Conservation (phyloP, 352 stramenopile species). For the Pythium plurisporium region DNA sequence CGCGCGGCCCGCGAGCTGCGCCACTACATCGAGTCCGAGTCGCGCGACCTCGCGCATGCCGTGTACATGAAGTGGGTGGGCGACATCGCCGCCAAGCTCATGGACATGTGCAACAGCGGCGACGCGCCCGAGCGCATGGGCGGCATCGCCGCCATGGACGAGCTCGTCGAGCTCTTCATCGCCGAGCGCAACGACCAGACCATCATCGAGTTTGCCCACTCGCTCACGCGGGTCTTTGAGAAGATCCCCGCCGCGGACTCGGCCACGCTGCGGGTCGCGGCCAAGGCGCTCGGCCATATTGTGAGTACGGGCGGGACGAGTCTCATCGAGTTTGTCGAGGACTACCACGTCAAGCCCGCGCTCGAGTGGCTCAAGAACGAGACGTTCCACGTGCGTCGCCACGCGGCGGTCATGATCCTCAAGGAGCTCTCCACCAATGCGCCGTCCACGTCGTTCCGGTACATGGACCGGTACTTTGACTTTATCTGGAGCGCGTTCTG, state of each 20-base stretch:
- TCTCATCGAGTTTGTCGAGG: constrained; percentile 86
- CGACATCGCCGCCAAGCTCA: constrained; percentile 77
- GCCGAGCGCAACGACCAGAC: constrained; percentile 86
- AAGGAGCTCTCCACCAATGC: constrained; percentile 85
- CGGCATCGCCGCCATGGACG: constrained; percentile 86
- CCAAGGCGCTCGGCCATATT: constrained; percentile 84
- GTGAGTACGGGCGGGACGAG: constrained; percentile 82
- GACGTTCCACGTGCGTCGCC: constrained; percentile 82
- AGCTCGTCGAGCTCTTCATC: constrained; percentile 88
- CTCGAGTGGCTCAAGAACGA: constrained; percentile 89
- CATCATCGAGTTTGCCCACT: constrained; percentile 88
- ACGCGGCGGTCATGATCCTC: constrained; percentile 84
- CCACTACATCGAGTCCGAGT: constrained; percentile 84
- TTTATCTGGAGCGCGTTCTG: constrained; percentile 89
- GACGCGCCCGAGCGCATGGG: constrained; percentile 78
- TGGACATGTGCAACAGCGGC: constrained; percentile 78
- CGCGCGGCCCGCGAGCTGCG: constrained; percentile 71
- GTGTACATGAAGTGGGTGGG: constrained; percentile 86
- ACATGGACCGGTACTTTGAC: constrained; percentile 90
- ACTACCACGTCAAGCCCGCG: constrained; percentile 85
- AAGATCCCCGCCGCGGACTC: constrained; percentile 77
- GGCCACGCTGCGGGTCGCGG: constrained; percentile 63
- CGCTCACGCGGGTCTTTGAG: constrained; percentile 84
- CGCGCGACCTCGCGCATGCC: constrained; percentile 74
- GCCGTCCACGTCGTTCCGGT: constrained; percentile 78